These are phyloP conservation scores for Magnusiomyces clavatus DNA, from an alignment of 1,139 yeast species.

Conservation along the genomic window DNA sequence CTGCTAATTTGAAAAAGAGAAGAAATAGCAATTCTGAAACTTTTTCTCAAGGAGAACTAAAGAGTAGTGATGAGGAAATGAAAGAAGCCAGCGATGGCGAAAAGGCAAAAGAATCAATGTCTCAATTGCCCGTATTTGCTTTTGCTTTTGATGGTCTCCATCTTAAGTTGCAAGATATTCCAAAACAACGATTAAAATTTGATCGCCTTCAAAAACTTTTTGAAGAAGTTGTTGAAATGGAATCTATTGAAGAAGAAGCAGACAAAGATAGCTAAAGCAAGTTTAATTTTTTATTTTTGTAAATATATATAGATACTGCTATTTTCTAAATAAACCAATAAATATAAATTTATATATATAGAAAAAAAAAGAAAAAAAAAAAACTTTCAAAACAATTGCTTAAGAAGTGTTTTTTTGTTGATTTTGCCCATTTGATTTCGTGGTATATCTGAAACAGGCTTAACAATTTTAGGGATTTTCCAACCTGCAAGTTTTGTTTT, in stretches of 20 bases:
- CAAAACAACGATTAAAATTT: slow-evolving; percentile 25
- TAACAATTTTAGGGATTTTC: slow-evolving; percentile 26
- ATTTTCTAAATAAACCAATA: neutral
- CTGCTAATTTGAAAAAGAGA: neutral
- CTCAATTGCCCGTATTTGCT: slow-evolving; percentile 22
- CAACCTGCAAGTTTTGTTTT: slow-evolving; percentile 25
- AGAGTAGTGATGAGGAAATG: neutral
- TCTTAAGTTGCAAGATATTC: slow-evolving; percentile 38
- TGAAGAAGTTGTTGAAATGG: slow-evolving; percentile 19
- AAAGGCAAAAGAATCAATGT: neutral
- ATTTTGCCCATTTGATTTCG: slow-evolving; percentile 34
- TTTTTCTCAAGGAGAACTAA: slow-evolving; percentile 5
- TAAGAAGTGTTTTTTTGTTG: slow-evolving; percentile 28
- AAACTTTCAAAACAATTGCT: slow-evolving; percentile 17
- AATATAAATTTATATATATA: neutral
- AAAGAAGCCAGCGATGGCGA: slow-evolving; percentile 5
- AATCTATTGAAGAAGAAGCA: slow-evolving; percentile 3
- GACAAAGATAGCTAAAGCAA: neutral
- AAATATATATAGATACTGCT: neutral
- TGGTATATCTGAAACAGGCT: slow-evolving; percentile 23
- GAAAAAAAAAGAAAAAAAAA: too few relatives aligned
- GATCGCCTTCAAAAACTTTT: slow-evolving; percentile 26
- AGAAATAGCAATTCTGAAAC: slow-evolving; percentile 17
- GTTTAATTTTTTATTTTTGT: too few relatives aligned
- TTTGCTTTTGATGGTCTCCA: slow-evolving; percentile 61